Evolutionary conservation across 805 yeast species (phyloP), one percentile per base, ranked within the genome.

Genomic region (Clavispora carvajalis): DNA sequence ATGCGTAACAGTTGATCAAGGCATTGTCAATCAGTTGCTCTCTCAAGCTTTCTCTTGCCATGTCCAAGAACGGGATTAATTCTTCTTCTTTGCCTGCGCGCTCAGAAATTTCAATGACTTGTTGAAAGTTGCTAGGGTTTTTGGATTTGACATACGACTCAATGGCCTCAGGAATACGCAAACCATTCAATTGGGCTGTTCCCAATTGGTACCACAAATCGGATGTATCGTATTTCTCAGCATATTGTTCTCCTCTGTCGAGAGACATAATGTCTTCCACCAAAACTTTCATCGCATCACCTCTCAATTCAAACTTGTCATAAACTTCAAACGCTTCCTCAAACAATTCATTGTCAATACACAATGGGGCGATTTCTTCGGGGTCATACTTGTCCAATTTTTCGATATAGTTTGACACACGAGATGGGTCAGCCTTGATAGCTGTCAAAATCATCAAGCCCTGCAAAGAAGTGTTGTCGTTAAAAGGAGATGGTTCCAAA

Each of bases 71-170:
- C 49, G 85, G 81, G 53, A 91, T 72, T 52, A 93, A 79, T 65
- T 93, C 98, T 57, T 91, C 97, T 61, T 82, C 95, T 62, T 90
- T 91, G 49, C 96, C 98, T 25, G 96, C 95, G 56, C 86, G 95
- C 59, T 90, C 95, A 36, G 98, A 59, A 41, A 89, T 85, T 55
- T 93, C 98, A 65, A 93, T 91, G 34, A 91, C 96, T 54, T 85
- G 88, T 42, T 80, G 87, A 58, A 73, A 93, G 71, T 93, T 88
- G 39, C 85, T 77, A 44, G 98, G 93, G 62, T 91, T 95, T 55
- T 84, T 80, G 31, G 98, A 96, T 55, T 80, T 85, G 55, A 90
- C 85, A 61, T 93, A 93, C 7, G 98, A 89, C 41, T 80, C 82
- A 56, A 93, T 85, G 23, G 98, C 88, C 55, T 91, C 98, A 37